Conservation (phyloP, 768 basidiomycete genomes). For the Calocera viscosa region DNA sequence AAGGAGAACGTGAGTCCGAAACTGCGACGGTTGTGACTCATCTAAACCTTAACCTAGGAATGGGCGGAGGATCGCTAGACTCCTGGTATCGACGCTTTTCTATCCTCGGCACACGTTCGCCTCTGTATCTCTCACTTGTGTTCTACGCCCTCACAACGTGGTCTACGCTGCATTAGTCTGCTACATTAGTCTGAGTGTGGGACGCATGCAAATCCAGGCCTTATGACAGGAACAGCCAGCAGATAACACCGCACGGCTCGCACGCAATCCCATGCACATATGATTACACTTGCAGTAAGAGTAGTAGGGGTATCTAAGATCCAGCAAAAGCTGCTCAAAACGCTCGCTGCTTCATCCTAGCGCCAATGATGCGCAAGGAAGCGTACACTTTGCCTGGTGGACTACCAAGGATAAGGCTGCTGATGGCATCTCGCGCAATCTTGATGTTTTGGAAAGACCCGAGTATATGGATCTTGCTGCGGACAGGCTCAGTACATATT, state of each 20-base stretch:
- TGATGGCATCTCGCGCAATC: conserved; percentile 89
- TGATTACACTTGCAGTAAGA: neutral
- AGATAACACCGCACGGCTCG: too few species aligned
- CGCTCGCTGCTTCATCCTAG: conserved; percentile 85
- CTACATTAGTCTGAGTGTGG: neutral
- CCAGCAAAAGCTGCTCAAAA: too few species aligned
- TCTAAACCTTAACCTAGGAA: conserved; percentile 12
- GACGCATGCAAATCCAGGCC: neutral
- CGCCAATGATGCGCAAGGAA: conserved; percentile 78
- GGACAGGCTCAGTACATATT: conserved; percentile 13
- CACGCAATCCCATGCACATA: neutral
- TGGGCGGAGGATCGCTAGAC: conserved; percentile 24
- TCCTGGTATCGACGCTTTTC: neutral
- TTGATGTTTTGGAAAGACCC: conserved; percentile 99
- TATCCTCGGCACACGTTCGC: neutral
- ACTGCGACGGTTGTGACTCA: neutral
- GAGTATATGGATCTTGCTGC: conserved; percentile 93
- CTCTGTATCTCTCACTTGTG: conserved; percentile 1
- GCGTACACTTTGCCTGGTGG: conserved; percentile 93
- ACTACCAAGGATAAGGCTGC: conserved; percentile 86
- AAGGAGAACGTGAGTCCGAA: conserved; percentile 78
- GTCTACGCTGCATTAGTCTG: neutral
- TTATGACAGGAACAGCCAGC: neutral
- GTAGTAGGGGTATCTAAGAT: neutral
- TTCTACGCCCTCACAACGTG: neutral